Base-by-base conservation (phyloP, 495 filamentous ascomycete genomes). In the Usnea hakonensis region DNA sequence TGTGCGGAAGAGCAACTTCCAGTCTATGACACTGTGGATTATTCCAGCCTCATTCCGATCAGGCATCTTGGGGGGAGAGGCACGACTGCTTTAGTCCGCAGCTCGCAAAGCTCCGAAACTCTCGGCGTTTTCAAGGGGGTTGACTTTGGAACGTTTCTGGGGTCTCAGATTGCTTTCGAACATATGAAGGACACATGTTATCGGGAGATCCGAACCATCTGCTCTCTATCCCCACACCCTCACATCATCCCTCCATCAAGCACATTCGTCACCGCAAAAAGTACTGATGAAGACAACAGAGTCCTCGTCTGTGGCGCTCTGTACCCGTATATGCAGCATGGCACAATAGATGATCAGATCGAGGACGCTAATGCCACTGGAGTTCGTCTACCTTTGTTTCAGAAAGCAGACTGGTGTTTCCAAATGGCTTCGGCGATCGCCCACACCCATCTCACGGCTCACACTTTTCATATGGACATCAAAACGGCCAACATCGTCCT, bases 401-500 rank as follows among this genome's bases (percentile, higher is more conserved):
- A 37, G 11, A 63, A 64, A 57, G 66, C 59, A 19, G 13, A 30
- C 56, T 70, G 66, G 68, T 66, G 63, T 41, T 61, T 54, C 33
- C 59, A 70, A 33, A 60, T 70, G 50, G 55, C 38, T 52, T 55
- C 63, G 26, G 66, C 63, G 0, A 54, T 68, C 43, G 46, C 60
- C 35, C 63, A 68, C 35, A 64, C 63, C 3, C 66, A 69, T 43
- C 37, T 33, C 36, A 38, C 36, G 21, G 43, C 60, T 17, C 17
- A 66, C 40, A 68, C 63, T 2, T 70, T 33, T n/a, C 61, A 71
- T 36, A 64, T 69, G 35, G 65, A 72, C 50, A 63, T 72, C 36
- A 72, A 70, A 62, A 63, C 65, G 3, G 55, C 63, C 38, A 72
- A 69, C 57, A 36, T 72, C 35, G 54, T 72, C 53, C 44, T 72